Percentiles rank a stretch among this genome's conserved stretches.
Evolutionary conservation across 2,329 filamentous ascomycete genomes (phyloP).

Genomic region (Microcera coccophila): DNA sequence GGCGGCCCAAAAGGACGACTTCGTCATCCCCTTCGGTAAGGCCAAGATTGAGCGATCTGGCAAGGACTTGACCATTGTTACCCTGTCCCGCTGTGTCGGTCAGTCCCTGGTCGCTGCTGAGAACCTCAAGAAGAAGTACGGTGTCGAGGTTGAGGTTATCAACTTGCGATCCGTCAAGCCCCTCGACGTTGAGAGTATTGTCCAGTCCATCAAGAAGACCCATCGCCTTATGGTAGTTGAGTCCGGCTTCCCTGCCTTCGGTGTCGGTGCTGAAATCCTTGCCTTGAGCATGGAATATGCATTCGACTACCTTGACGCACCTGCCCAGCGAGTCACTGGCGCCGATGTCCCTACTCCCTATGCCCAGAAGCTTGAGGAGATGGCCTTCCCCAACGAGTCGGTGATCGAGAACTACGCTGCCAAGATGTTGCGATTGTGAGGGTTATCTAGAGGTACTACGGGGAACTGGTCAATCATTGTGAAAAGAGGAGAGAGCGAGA

Average conservation of each 20-base stretch:
- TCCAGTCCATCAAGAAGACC: slow-evolving; percentile 99
- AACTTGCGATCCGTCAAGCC: slow-evolving; percentile 98
- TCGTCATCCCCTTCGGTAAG: slow-evolving; percentile 96
- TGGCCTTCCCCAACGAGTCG: slow-evolving; percentile 88
- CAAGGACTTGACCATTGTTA: slow-evolving; percentile 94
- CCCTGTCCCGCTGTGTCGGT: slow-evolving; percentile 91
- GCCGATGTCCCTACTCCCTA: slow-evolving; percentile 97
- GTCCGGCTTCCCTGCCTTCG: slow-evolving; percentile 93
- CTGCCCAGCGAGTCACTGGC: slow-evolving; percentile 89
- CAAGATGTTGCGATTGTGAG: slow-evolving; percentile 79
- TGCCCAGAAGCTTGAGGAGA: slow-evolving; percentile 85
- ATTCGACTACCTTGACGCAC: slow-evolving; percentile 95
- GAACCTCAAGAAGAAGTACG: slow-evolving; percentile 92
- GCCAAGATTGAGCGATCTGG: slow-evolving; percentile 97
- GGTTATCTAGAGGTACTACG: slow-evolving; percentile 5
- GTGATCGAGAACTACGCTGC: slow-evolving; percentile 84
- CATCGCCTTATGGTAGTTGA: slow-evolving; percentile 86
- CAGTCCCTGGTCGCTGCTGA: slow-evolving; percentile 86
- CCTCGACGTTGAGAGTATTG: slow-evolving; percentile 88
- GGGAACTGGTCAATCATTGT: background rate
- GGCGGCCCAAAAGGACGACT: slow-evolving; percentile 92
- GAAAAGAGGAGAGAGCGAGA: slow-evolving; percentile 1
- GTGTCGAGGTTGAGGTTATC: slow-evolving; percentile 92
- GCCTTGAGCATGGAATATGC: slow-evolving; percentile 95
- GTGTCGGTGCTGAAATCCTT: slow-evolving; percentile 87